Percentiles rank a stretch among this genome's conserved stretches.
These are phyloP conservation scores for Ceratorhiza oryzae-sativae DNA, from an alignment of 1,284 basidiomycete genomes.

Conservation along the genomic window DNA sequence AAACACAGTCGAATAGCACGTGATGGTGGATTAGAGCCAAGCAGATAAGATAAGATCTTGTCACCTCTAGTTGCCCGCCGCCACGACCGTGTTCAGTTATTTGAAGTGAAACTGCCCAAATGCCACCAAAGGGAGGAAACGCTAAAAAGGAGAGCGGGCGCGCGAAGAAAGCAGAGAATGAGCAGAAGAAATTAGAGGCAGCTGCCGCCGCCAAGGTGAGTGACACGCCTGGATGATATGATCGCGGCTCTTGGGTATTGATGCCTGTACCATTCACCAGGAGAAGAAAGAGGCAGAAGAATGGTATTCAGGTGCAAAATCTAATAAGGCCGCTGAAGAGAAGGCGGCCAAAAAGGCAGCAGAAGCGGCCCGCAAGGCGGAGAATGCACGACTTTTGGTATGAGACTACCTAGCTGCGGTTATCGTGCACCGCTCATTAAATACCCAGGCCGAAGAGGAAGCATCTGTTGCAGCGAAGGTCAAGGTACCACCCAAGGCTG, in stretches of 20 bases:
- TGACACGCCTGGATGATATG: not conserved
- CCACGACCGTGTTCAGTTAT: not conserved
- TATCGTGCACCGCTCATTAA: not conserved
- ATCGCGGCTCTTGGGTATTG: not conserved
- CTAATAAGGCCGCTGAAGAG: constrained; percentile 72
- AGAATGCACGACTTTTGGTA: constrained; percentile 70
- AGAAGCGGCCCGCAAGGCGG: constrained; percentile 76
- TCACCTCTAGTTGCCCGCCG: not conserved
- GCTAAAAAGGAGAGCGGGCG: constrained; percentile 88
- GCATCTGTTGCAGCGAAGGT: constrained; percentile 66
- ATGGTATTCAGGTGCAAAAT: constrained; percentile 77
- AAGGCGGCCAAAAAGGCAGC: constrained; percentile 78
- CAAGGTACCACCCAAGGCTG: constrained; percentile 72
- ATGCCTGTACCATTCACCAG: constrained; percentile 51
- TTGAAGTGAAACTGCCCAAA: constrained; percentile 47
- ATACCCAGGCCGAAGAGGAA: constrained; percentile 79
- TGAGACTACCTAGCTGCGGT: not conserved
- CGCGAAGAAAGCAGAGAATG: constrained; percentile 94
- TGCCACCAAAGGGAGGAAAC: constrained; percentile 85
- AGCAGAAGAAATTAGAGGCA: constrained; percentile 73
- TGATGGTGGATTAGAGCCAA: not conserved
- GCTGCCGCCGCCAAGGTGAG: constrained; percentile 66
- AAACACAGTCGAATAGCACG: not conserved
- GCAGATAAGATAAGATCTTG: not conserved
- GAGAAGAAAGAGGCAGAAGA: constrained; percentile 78